A percentile compares a stretch with the other conserved stretches of the same genome.
phyloP scores from a whole-genome alignment of 176 grass and related monocot genomes.

The Oryza meridionalis region DNA sequence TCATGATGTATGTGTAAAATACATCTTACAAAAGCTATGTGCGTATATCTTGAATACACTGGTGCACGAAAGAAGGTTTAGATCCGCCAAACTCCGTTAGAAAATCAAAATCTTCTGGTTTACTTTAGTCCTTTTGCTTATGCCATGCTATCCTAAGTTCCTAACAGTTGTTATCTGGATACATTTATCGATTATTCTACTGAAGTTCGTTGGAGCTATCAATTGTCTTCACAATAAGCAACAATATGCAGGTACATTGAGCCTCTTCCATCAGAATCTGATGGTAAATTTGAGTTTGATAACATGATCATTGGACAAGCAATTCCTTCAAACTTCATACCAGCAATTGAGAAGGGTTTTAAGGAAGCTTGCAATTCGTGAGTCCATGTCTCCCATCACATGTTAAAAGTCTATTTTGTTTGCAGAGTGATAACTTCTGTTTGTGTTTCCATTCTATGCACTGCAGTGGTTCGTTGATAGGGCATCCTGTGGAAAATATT shows the following conservation, averaged over 20 bases:
- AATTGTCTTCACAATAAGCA: conserved; percentile 29
- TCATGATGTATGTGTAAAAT: neutral
- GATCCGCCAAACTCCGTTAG: conserved; percentile 2
- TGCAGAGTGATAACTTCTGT: conserved; percentile 19
- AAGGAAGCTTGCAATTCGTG: conserved; percentile 96
- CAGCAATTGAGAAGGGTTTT: conserved; percentile 97
- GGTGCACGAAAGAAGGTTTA: neutral
- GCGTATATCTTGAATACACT: neutral
- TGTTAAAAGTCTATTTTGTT: conserved; percentile 19
- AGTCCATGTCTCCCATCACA: conserved; percentile 31
- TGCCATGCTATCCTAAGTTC: neutral
- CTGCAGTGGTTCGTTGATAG: conserved; percentile 86
- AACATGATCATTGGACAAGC: conserved; percentile 94
- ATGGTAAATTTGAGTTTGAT: conserved; percentile 91
- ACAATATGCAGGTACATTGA: conserved; percentile 79
- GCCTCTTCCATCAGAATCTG: conserved; percentile 72
- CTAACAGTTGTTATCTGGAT: conserved; percentile 10
- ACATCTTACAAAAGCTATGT: conserved; percentile 8
- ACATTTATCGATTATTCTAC: conserved; percentile 31
- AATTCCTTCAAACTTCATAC: conserved; percentile 90
- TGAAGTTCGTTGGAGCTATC: neutral
- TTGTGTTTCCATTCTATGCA: conserved; percentile 21
- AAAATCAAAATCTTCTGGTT: neutral
- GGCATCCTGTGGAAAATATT: conserved; percentile 88
- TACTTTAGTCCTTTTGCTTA: neutral